These are phyloP conservation scores for Pelargonium australe DNA, from an alignment of 441 rosid genomes.

Conservation along the genomic window DNA sequence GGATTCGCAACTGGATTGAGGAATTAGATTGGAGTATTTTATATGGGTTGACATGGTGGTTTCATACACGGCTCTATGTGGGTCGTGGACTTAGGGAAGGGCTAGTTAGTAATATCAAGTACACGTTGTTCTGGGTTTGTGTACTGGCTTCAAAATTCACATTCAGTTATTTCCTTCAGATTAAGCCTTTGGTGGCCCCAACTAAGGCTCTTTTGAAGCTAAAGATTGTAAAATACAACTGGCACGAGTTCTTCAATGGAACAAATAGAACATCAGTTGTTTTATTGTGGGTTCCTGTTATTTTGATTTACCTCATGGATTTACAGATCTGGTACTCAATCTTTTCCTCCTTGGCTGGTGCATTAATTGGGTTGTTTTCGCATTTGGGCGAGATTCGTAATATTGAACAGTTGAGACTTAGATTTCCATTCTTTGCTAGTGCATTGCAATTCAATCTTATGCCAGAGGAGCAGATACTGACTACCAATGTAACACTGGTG, in stretches of 20 bases:
- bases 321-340: slow-evolving; percentile 22
- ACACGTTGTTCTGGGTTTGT: slow-evolving; percentile 17
- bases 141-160: slow-evolving; percentile 18
- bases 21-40: slow-evolving; percentile 1
- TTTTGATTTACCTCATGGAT: slow-evolving; percentile 23
- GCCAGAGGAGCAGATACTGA: slow-evolving; percentile 10
- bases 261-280: slow-evolving; percentile 11
- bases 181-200: slow-evolving; percentile 16
- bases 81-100: neutral
- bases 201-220: slow-evolving; percentile 13
- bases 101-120: slow-evolving; percentile 14
- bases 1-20: neutral
- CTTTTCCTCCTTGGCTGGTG: slow-evolving; percentile 16
- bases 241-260: slow-evolving; percentile 11
- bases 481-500: slow-evolving; percentile 1
- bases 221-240: neutral
- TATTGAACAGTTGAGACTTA: slow-evolving; percentile 21
- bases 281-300: slow-evolving; percentile 19
- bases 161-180: slow-evolving; percentile 22
- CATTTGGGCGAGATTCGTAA: slow-evolving; percentile 22
- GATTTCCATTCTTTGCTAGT: slow-evolving; percentile 17
- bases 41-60: slow-evolving; percentile 4
- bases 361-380: slow-evolving; percentile 14
- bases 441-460: slow-evolving; percentile 17
- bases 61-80: slow-evolving; percentile 3